Evolutionary conservation across 805 yeast species (phyloP).

Genomic region (Aciculoconidium aculeatum): DNA sequence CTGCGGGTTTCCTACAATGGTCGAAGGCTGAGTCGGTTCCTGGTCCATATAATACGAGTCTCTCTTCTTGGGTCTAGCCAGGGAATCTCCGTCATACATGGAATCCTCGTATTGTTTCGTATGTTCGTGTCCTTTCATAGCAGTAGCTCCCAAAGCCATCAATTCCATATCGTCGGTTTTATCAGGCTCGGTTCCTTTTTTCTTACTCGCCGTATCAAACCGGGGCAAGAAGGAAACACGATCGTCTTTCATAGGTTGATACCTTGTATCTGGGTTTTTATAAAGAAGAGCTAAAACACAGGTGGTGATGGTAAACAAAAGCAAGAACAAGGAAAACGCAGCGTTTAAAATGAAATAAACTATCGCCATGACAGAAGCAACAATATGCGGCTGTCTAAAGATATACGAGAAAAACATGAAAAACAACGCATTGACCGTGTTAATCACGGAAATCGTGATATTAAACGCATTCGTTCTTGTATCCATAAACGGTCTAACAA

Average conservation of each 20-base stretch:
- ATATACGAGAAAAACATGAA: conserved; percentile 84
- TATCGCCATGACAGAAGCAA: conserved; percentile 88
- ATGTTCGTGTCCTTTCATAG: conserved; percentile 56
- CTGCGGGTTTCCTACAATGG: conserved; percentile 35
- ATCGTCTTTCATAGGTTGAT: conserved; percentile 95
- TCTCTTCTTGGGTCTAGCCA: conserved; percentile 14
- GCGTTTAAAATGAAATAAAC: conserved; percentile 89
- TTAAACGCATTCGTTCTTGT: conserved; percentile 91
- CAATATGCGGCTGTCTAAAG: conserved; percentile 78
- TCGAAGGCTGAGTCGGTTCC: conserved; percentile 39
- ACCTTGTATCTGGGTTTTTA: conserved; percentile 91
- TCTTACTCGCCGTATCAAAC: conserved; percentile 34
- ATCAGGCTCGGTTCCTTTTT: too few relatives aligned
- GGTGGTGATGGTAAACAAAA: conserved; percentile 82
- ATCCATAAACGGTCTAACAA: conserved; percentile 87
- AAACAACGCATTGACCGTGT: conserved; percentile 75
- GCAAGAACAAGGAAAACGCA: conserved; percentile 70
- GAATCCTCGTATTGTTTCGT: conserved; percentile 28
- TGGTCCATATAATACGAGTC: conserved; percentile 23
- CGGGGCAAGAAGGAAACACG: conserved; percentile 90
- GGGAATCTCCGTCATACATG: conserved; percentile 23
- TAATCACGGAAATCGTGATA: conserved; percentile 75
- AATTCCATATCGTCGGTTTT: conserved; percentile 51
- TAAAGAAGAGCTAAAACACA: conserved; percentile 78
- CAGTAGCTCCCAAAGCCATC: conserved; percentile 67